These are phyloP conservation scores for Penicillium sp. DNA, from an alignment of 2,329 filamentous ascomycete genomes.

Conservation along the genomic window DNA sequence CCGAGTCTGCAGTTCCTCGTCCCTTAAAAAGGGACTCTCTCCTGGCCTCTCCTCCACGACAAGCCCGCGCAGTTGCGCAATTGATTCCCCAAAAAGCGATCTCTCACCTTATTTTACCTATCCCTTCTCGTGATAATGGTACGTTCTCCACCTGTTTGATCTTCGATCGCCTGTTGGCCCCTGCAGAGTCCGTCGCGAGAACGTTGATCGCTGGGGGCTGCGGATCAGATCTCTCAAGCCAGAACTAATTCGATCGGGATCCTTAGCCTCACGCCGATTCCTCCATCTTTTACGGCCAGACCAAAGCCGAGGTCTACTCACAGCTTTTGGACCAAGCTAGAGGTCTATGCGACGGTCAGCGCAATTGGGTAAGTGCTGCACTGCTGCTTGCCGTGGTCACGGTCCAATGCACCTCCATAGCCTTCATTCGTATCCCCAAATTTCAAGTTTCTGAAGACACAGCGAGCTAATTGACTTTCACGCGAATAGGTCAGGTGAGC, in stretches of 20 bases:
- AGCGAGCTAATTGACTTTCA: conserved; percentile 6
- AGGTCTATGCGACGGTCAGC: conserved; percentile 44
- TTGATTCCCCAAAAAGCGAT: not conserved
- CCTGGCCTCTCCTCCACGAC: not conserved
- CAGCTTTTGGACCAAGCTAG: conserved; percentile 43
- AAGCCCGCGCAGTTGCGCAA: not conserved
- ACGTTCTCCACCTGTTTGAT: not conserved
- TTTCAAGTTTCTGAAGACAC: not conserved
- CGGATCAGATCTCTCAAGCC: conserved; percentile 3
- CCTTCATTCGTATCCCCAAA: not conserved
- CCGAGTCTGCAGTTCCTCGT: conserved; percentile 2
- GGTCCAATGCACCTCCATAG: not conserved
- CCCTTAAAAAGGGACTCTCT: not conserved
- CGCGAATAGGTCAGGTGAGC: conserved; percentile 34
- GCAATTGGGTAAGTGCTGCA: conserved; percentile 47
- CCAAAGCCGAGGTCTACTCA: conserved; percentile 47
- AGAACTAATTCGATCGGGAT: conserved; percentile 6
- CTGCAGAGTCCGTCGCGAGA: not conserved
- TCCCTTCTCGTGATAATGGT: not conserved
- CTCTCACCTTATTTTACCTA: not conserved
- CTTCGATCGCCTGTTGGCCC: not conserved
- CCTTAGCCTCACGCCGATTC: conserved; percentile 50
- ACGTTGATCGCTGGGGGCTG: not conserved
- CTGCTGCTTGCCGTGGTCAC: conserved; percentile 6
- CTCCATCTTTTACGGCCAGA: conserved; percentile 44